Percentiles rank a stretch among this genome's conserved stretches.
Conservation (phyloP, 2,329 filamentous ascomycete species). For the Thermoascus crustaceus region DNA sequence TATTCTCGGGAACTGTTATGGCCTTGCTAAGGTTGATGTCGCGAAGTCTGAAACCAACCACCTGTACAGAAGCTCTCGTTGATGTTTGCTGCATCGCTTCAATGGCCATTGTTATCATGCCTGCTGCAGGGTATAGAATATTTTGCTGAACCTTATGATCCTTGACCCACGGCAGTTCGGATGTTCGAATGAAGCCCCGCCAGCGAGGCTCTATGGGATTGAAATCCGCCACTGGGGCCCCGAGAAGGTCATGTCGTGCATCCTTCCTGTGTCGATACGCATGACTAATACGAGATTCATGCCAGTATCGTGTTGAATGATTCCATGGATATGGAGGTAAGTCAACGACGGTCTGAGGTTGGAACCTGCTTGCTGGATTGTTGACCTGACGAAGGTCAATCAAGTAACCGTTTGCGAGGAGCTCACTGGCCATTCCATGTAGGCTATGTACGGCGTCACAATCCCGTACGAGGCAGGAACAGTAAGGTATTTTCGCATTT, state of each 20-base stretch:
- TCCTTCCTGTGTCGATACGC: constrained; percentile 7
- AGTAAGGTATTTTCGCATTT: not conserved
- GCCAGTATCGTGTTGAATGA: constrained; percentile 8
- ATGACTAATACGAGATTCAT: constrained; percentile 5
- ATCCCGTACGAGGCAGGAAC: not conserved
- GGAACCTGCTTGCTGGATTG: not conserved
- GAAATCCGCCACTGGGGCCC: constrained; percentile 1
- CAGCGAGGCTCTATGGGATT: constrained; percentile 13
- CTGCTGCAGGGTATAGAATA: constrained; percentile 24
- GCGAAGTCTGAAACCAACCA: constrained; percentile 7
- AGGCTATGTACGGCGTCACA: not conserved
- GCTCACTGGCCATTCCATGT: not conserved
- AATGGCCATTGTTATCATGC: constrained; percentile 22
- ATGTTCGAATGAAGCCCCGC: constrained; percentile 13
- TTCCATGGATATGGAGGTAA: constrained; percentile 10
- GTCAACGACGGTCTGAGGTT: constrained; percentile 4
- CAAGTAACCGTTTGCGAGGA: not conserved
- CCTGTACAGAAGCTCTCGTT: not conserved
- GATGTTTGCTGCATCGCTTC: constrained; percentile 16
- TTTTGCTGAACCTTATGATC: constrained; percentile 15
- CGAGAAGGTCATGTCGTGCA: constrained; percentile 11
- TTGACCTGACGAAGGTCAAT: not conserved
- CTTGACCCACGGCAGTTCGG: constrained; percentile 16
- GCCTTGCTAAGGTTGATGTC: constrained; percentile 8
- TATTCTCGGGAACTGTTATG: constrained; percentile 7